These are phyloP conservation scores for Chenopodium formosanum DNA, from an alignment of 148 eudicot genomes.

Conservation along the genomic window DNA sequence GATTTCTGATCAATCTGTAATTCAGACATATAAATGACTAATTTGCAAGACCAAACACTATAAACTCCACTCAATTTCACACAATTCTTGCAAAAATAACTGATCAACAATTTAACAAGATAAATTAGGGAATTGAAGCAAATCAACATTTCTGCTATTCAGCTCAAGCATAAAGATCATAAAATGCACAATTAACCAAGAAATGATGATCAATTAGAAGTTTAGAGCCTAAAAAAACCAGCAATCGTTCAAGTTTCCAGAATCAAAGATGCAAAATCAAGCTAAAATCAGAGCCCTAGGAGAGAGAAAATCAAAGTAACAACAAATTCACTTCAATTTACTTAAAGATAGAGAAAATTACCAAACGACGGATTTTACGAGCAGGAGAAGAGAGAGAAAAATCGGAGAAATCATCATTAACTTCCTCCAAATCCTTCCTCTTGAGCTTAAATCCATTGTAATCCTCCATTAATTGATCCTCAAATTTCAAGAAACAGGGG, in stretches of 20 bases:
- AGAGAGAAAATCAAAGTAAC: neutral
- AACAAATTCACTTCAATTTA: neutral
- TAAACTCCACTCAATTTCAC: neutral
- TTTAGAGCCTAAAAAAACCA: neutral
- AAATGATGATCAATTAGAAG: neutral
- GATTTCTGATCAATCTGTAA: too few relatives aligned
- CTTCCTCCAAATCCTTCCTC: constrained; percentile 62
- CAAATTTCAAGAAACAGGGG: too few relatives aligned
- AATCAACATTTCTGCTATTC: neutral
- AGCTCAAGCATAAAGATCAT: neutral
- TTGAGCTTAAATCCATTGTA: constrained; percentile 41
- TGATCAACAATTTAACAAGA: neutral
- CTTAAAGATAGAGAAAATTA: constrained; percentile 20
- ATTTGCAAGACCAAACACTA: too few relatives aligned
- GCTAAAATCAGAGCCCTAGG: neutral
- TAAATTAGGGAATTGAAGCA: neutral
- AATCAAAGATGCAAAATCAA: neutral
- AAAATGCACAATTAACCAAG: neutral
- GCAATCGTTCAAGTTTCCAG: neutral
- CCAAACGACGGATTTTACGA: constrained; percentile 79
- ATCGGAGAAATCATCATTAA: constrained; percentile 68
- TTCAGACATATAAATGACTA: too few relatives aligned
- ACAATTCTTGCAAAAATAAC: neutral
- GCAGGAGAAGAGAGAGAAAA: constrained; percentile 82
- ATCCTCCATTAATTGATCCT: constrained; percentile 28